Evolutionary conservation across 768 basidiomycete genomes (phyloP), one percentile per base, ranked within the genome.

Genomic region (Russula ochroleuca): DNA sequence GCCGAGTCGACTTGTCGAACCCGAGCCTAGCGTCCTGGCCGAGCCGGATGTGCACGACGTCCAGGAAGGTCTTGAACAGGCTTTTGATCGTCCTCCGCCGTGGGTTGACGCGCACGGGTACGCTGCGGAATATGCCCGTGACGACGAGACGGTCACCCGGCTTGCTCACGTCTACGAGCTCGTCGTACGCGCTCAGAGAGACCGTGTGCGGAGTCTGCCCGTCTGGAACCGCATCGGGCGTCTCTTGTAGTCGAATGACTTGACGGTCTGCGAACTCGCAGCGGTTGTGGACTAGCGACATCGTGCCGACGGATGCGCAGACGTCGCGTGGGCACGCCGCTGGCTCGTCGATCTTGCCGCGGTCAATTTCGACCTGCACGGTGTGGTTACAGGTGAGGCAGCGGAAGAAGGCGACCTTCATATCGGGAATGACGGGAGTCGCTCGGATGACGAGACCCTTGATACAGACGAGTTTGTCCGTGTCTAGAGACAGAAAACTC

Each of bases 181-280:
- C 97, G 71, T 99, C 96, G 71, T 99, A 98, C n/a, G 92, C 92
- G 73, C 94, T 95, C 59, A 98, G 77, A 0, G 92, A 94, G 58
- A 99, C 95, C 0, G 96, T 98, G 69, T 98, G 95, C 0, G 97
- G 97, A 0, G 97, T 98, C 73, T 98, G 96, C 2, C 97, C 97
- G 74, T 98, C 96, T 5, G 96, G 96, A 0, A 99, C 96, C 10
- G 89, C 92, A 71, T 99, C 97, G 0, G 96, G 96, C 0, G 96
- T 98, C 75, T 99, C 97, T 73, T 99, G 97, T 10, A 99, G 78
- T 41, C 96, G 83, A 65, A 98, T 88, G 51, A 96, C 92, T 74
- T 99, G 97, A 58, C 96, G 81, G 75, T 99, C 94, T 23, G 93
- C 91, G 72, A 98, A 99, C 67, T 94, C 91, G 73, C 90, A 96